Percentiles rank a stretch among this genome's conserved stretches.
Evolutionary conservation across 305 asterid species (phyloP).

Genomic region (Rubia occidens): DNA sequence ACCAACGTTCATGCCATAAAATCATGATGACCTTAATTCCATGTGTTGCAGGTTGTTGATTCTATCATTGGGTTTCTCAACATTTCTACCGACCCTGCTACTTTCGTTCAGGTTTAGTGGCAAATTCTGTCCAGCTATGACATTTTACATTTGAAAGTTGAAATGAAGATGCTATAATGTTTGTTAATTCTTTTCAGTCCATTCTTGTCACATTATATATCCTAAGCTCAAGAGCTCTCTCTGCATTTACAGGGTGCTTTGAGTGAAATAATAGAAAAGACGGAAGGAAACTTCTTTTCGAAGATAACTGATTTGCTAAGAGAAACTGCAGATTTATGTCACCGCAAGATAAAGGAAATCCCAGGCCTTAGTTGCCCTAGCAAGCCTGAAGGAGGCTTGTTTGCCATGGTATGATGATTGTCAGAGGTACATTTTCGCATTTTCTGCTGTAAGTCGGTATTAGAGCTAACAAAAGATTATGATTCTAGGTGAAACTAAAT

Average conservation of each 20-base stretch:
- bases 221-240: background rate
- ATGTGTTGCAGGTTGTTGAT: slow-evolving; percentile 50
- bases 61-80: slow-evolving; percentile 53
- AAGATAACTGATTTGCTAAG: slow-evolving; percentile 32
- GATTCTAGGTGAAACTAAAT: slow-evolving; percentile 43
- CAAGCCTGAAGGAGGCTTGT: slow-evolving; percentile 90
- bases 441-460: background rate
- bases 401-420: slow-evolving; percentile 47
- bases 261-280: slow-evolving; percentile 45
- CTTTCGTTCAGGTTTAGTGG: slow-evolving; percentile 63
- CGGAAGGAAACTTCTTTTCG: slow-evolving; percentile 48
- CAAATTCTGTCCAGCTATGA: background rate
- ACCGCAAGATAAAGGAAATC: slow-evolving; percentile 44
- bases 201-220: background rate
- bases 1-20: background rate
- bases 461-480: background rate
- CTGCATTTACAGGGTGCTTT: slow-evolving; percentile 51
- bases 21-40: background rate
- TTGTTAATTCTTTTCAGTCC: background rate
- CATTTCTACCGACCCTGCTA: slow-evolving; percentile 58
- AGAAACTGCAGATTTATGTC: slow-evolving; percentile 47
- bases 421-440: slow-evolving; percentile 1
- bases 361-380: slow-evolving; percentile 63
- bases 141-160: no score
- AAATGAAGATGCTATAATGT: background rate